Conservation (phyloP, 352 stramenopile species). For the Pythium insidiosum region DNA sequence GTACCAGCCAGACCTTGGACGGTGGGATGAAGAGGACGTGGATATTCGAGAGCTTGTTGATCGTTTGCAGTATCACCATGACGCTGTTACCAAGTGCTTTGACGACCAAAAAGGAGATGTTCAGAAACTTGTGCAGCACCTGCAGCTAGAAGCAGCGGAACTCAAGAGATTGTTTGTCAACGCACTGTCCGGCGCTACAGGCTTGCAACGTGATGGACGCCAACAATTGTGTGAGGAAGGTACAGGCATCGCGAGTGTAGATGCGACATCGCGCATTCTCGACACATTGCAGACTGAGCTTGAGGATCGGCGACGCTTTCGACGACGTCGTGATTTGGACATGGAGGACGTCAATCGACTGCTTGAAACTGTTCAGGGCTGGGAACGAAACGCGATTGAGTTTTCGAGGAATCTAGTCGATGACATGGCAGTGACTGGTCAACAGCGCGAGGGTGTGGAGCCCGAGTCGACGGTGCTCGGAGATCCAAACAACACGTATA, state of each 20-base stretch:
- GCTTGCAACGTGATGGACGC: not conserved
- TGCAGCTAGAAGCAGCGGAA: constrained; percentile 59
- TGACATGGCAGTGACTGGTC: constrained; percentile 21
- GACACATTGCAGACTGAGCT: constrained; percentile 12
- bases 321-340: constrained; percentile 2
- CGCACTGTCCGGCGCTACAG: constrained; percentile 26
- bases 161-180: constrained; percentile 63
- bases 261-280: no score
- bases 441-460: not conserved
- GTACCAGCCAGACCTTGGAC: constrained; percentile 46
- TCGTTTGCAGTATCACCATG: constrained; percentile 69
- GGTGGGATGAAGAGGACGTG: constrained; percentile 72
- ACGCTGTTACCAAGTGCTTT: constrained; percentile 64
- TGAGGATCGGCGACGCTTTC: constrained; percentile 4
- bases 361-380: constrained; percentile 31
- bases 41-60: constrained; percentile 70
- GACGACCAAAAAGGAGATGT: constrained; percentile 65
- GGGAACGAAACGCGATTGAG: constrained; percentile 19
- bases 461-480: no score
- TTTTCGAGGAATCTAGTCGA: constrained; percentile 22
- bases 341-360: constrained; percentile 2
- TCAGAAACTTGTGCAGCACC: constrained; percentile 44
- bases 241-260: no score
- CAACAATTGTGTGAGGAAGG: no score
- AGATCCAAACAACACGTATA: no score